A percentile compares a stretch with the other conserved stretches of the same genome.
phyloP scores from a whole-genome alignment of 371 early-diverging fungal genomes.

The Blakeslea trispora region DNA sequence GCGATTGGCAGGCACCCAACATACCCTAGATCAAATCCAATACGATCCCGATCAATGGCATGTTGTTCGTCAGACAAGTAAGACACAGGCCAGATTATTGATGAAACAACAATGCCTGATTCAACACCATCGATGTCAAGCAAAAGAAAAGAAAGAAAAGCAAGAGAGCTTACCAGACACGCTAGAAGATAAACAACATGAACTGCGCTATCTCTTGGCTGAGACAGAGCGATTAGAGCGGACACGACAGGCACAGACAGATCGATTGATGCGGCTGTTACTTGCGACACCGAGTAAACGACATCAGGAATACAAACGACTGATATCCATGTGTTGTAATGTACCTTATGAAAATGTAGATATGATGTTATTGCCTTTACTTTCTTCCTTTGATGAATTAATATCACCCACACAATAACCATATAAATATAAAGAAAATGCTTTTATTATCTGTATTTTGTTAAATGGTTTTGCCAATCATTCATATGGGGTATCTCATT shows the following conservation, averaged over 20 bases:
- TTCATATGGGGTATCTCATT: slow-evolving; percentile 22
- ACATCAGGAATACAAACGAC: slow-evolving; percentile 50
- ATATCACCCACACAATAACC: too few species aligned
- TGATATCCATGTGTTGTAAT: slow-evolving; percentile 52
- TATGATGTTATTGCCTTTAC: slow-evolving; percentile 42
- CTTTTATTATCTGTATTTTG: slow-evolving; percentile 10
- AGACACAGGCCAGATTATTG: slow-evolving; percentile 3
- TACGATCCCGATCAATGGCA: slow-evolving; percentile 17
- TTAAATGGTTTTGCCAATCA: slow-evolving; percentile 19
- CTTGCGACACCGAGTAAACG: slow-evolving; percentile 33
- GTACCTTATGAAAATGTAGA: slow-evolving; percentile 53
- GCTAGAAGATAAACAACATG: slow-evolving; percentile 9
- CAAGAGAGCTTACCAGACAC: slow-evolving; percentile 3
- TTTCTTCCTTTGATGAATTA: slow-evolving; percentile 43
- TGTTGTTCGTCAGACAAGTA: slow-evolving; percentile 15
- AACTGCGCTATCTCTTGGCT: background rate
- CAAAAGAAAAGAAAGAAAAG: slow-evolving; percentile 12
- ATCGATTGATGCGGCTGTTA: slow-evolving; percentile 22
- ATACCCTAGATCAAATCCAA: slow-evolving; percentile 27
- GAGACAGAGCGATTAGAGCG: slow-evolving; percentile 16
- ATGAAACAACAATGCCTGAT: slow-evolving; percentile 9
- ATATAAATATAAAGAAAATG: background rate
- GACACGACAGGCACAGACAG: slow-evolving; percentile 22
- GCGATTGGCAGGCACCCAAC: slow-evolving; percentile 26
- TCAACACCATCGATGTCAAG: slow-evolving; percentile 6